These are phyloP conservation scores for Ophiocytium majus DNA, from an alignment of 352 stramenopile genomes.

Conservation along the genomic window DNA sequence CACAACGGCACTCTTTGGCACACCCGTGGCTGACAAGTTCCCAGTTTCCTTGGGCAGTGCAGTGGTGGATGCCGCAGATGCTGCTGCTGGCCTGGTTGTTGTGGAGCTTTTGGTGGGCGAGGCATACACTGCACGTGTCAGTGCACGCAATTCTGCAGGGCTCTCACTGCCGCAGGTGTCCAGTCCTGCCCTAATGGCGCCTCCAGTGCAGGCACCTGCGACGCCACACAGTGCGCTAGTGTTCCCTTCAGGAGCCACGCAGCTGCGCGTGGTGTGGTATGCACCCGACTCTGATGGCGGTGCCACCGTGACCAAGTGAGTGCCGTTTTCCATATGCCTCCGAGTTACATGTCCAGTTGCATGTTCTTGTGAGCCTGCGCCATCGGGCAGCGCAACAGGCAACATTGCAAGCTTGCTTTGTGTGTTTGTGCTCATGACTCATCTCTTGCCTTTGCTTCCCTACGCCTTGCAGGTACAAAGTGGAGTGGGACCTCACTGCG, in stretches of 20 bases:
- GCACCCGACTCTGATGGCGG: conserved; percentile 82
- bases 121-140: conserved; percentile 35
- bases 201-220: conserved; percentile 81
- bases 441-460: no score
- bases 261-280: conserved; percentile 70
- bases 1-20: conserved; percentile 28
- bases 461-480: conserved; percentile 71
- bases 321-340: background rate
- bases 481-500: conserved; percentile 84
- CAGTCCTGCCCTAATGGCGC: conserved; percentile 69
- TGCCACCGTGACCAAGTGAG: conserved; percentile 75
- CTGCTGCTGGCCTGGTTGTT: conserved; percentile 10
- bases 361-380: no score
- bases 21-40: conserved; percentile 13
- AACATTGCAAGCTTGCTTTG: no score
- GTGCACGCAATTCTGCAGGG: conserved; percentile 33
- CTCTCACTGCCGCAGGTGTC: conserved; percentile 59
- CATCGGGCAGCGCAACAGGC: no score
- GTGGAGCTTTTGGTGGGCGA: conserved; percentile 42
- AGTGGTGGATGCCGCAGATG: background rate
- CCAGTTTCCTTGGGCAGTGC: background rate
- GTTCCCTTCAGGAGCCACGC: conserved; percentile 39
- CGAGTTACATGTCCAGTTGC: no score
- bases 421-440: no score
- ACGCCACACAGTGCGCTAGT: conserved; percentile 65